Conservation (phyloP, 371 early-diverging fungal genomes). For the Mucor velutinosus region DNA sequence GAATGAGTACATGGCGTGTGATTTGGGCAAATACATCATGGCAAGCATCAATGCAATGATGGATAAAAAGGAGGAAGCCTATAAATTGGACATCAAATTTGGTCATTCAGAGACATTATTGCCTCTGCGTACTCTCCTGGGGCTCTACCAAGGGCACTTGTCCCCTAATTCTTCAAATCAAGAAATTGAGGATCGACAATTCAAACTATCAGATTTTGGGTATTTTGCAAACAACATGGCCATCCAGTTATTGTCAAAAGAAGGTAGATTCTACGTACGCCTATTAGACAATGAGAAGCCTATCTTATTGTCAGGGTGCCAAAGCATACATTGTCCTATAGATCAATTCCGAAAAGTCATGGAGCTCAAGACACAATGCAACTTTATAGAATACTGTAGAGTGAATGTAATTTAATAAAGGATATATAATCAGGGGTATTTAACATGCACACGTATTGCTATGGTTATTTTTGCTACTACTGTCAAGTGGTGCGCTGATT, state of each 20-base stretch:
- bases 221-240: conserved; percentile 16
- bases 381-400: not conserved
- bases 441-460: conserved; percentile 7
- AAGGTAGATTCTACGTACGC: not conserved
- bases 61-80: not conserved
- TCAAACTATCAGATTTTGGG: conserved; percentile 12
- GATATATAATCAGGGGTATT: conserved; percentile 4
- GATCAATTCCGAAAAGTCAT: not conserved
- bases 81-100: conserved; percentile 29
- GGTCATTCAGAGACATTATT: conserved; percentile 47
- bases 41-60: conserved; percentile 11
- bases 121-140: conserved; percentile 35
- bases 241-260: conserved; percentile 5
- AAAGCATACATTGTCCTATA: not conserved
- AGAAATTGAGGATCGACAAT: conserved; percentile 7
- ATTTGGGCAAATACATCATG: conserved; percentile 26
- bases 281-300: conserved; percentile 16
- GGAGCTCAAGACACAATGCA: not conserved
- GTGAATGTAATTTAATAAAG: not conserved
- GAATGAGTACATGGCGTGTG: conserved; percentile 37
- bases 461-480: not conserved
- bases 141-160: conserved; percentile 21
- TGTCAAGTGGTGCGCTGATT: conserved; percentile 5
- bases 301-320: not conserved
- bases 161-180: conserved; percentile 3